These are phyloP conservation scores for Cymbidium sinense DNA, from an alignment of 106 monocot genomes.

Conservation along the genomic window DNA sequence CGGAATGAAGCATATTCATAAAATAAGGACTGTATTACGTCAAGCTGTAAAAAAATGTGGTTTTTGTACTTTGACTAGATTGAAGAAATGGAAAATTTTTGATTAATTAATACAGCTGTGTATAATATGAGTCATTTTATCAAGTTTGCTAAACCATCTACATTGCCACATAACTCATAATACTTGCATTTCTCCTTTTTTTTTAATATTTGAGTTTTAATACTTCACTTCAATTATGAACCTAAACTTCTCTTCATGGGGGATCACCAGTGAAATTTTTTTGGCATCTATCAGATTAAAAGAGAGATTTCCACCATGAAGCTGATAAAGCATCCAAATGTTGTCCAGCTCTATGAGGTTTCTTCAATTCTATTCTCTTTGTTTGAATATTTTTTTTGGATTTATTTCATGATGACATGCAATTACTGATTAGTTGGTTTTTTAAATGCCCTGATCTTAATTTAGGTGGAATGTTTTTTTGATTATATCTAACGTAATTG, in stretches of 20 bases:
- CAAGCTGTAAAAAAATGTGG: no score
- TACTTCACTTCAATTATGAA: background rate
- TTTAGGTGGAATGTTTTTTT: background rate
- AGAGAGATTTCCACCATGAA: conserved; percentile 64
- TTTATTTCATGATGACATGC: background rate
- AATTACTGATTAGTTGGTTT: background rate
- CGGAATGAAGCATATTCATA: no score
- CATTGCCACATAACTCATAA: no score
- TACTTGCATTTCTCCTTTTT: no score
- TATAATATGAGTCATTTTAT: background rate
- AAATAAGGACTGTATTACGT: no score
- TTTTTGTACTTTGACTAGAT: no score
- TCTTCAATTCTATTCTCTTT: background rate
- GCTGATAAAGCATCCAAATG: conserved; percentile 49
- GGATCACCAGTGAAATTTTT: background rate
- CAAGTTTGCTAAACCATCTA: background rate
- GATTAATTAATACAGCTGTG: background rate
- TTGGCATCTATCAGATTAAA: conserved; percentile 30
- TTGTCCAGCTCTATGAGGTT: conserved; percentile 49
- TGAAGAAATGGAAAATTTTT: background rate
- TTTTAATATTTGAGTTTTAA: no score
- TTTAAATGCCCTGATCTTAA: background rate
- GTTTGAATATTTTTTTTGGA: background rate
- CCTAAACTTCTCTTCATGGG: background rate
- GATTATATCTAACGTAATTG: background rate